Percentiles rank a stretch among this genome's conserved stretches.
Evolutionary conservation across 2,329 filamentous ascomycete genomes (phyloP).

Genomic region (Microdochium paspali): DNA sequence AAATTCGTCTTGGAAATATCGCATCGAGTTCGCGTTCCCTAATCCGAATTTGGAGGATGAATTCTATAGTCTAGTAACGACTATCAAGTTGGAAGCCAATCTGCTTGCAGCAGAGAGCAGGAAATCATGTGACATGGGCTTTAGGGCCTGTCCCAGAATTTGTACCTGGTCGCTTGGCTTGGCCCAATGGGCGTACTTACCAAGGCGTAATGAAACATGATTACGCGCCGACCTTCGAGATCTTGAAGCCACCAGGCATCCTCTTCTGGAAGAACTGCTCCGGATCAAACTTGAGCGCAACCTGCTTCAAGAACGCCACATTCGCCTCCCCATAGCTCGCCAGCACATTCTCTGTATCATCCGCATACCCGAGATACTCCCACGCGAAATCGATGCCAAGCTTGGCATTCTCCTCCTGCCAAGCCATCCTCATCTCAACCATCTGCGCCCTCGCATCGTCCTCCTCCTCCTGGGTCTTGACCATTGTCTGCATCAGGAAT

Average conservation of each 20-base stretch:
- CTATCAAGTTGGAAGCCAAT: not conserved
- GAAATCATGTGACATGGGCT: not conserved
- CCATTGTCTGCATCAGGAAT: conserved; percentile 18
- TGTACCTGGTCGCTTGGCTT: not conserved
- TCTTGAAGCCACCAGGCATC: conserved; percentile 25
- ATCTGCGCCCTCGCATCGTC: conserved; percentile 18
- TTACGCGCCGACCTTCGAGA: conserved; percentile 10
- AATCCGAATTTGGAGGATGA: not conserved
- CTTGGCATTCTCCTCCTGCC: conserved; percentile 6
- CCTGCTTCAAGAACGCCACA: conserved; percentile 12
- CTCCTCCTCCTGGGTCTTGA: conserved; percentile 15
- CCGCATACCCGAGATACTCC: conserved; percentile 25
- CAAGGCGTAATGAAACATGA: too few relatives aligned
- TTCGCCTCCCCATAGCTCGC: conserved; percentile 20
- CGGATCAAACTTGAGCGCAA: conserved; percentile 23
- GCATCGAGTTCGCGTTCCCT: not conserved
- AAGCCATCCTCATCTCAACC: conserved; percentile 13
- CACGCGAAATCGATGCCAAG: conserved; percentile 10
- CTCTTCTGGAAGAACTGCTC: conserved; percentile 20
- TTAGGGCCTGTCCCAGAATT: not conserved
- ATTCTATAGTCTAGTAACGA: not conserved
- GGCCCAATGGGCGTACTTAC: not conserved
- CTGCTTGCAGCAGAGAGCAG: not conserved
- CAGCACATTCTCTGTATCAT: conserved; percentile 14
- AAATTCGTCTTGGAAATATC: not conserved